Evolutionary conservation across 495 filamentous ascomycete genomes (phyloP).

Genomic region (Xylaria venustula): DNA sequence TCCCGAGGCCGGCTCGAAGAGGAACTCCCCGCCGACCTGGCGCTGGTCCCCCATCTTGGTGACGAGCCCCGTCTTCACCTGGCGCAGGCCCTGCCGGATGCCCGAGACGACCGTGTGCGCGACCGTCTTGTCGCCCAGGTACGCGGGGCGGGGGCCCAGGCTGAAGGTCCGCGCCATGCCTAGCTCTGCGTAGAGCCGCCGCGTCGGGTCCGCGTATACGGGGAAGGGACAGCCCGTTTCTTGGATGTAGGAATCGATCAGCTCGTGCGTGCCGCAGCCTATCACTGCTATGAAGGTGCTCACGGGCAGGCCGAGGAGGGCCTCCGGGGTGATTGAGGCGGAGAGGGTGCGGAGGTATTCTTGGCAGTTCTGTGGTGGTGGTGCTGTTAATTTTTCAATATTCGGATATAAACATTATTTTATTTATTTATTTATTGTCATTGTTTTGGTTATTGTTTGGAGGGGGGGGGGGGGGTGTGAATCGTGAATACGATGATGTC

Average conservation of each 20-base stretch:
- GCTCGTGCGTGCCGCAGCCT: constrained; percentile 72
- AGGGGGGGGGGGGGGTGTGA: too few species aligned
- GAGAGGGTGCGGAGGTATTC: constrained; percentile 68
- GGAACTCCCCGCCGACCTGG: constrained; percentile 81
- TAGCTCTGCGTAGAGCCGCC: constrained; percentile 66
- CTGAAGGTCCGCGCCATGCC: constrained; percentile 67
- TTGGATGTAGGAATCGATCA: constrained; percentile 67
- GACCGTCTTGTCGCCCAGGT: constrained; percentile 54
- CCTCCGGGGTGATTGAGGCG: constrained; percentile 54
- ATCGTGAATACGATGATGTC: too few species aligned
- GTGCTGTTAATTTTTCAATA: not conserved
- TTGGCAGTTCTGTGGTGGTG: constrained; percentile 59
- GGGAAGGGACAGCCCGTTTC: constrained; percentile 69
- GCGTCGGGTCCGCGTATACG: constrained; percentile 77
- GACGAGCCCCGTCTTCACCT: constrained; percentile 50
- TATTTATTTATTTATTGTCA: too few species aligned
- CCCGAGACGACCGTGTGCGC: constrained; percentile 43
- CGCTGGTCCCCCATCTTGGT: constrained; percentile 65
- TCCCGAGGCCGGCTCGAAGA: constrained; percentile 58
- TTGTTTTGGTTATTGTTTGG: too few species aligned
- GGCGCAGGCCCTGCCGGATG: constrained; percentile 57
- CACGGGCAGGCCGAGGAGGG: constrained; percentile 52
- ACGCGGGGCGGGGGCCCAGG: constrained; percentile 64
- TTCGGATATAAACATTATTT: too few species aligned
- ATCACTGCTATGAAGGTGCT: constrained; percentile 69